Percentiles rank a stretch among this genome's conserved stretches.
Evolutionary conservation across 495 filamentous ascomycete species (phyloP).

Genomic region (Tuber brumale): DNA sequence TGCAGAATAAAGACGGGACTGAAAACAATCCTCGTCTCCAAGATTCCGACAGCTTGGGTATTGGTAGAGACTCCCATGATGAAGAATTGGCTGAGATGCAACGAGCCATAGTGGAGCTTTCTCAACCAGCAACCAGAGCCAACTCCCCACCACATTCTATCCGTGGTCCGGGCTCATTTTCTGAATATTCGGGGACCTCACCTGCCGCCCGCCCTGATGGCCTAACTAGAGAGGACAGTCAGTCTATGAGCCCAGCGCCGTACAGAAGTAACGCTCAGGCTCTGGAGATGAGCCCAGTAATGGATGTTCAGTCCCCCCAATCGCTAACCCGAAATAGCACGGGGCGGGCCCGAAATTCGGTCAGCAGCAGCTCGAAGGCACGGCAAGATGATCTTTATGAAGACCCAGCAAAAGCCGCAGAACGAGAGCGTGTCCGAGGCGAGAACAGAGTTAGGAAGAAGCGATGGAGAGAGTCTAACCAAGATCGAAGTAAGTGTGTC

Average conservation of each 20-base stretch:
- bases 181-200: not conserved
- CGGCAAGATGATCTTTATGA: constrained; percentile 18
- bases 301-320: not conserved
- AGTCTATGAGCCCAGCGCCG: not conserved
- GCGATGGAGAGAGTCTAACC: constrained; percentile 43
- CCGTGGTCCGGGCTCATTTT: not conserved
- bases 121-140: constrained; percentile 15
- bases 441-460: constrained; percentile 44
- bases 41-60: not conserved
- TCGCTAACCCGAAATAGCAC: not conserved
- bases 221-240: not conserved
- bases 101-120: constrained; percentile 16
- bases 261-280: not conserved
- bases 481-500: constrained; percentile 42
- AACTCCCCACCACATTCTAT: constrained; percentile 13
- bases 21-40: not conserved
- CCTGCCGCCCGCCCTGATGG: not conserved
- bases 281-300: not conserved
- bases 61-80: not conserved
- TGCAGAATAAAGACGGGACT: not conserved
- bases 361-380: not conserved
- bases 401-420: constrained; percentile 39
- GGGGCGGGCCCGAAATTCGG: not conserved
- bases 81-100: constrained; percentile 22
- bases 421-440: constrained; percentile 40